Evolutionary conservation across 345 rosid species (phyloP).

Genomic region (Linum usitatissimum): DNA sequence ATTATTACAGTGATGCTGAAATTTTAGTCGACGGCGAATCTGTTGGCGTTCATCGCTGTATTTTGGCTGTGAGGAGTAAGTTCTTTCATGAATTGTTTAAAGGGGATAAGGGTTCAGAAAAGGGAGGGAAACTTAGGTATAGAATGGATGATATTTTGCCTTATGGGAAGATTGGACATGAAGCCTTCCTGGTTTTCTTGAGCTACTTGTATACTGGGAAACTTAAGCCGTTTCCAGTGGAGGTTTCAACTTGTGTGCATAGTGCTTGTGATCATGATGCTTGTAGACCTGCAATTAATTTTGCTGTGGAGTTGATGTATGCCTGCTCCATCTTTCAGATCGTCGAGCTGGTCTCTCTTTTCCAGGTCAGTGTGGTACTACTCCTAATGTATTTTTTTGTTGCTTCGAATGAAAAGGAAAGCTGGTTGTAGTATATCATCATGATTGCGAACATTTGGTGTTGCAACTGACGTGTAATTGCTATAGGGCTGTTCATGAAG

Average conservation of each 20-base stretch:
- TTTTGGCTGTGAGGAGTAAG: constrained; percentile 74
- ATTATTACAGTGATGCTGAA: constrained; percentile 69
- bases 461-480: too few relatives aligned
- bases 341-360: constrained; percentile 62
- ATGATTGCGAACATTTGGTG: too few relatives aligned
- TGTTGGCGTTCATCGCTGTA: constrained; percentile 73
- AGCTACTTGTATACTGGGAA: constrained; percentile 68
- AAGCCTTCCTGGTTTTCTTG: constrained; percentile 66
- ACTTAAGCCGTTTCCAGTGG: constrained; percentile 57
- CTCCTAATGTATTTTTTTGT: neutral
- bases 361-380: constrained; percentile 46
- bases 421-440: neutral
- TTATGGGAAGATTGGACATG: constrained; percentile 57
- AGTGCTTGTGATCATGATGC: constrained; percentile 61
- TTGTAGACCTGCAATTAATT: constrained; percentile 74
- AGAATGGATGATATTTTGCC: constrained; percentile 44
- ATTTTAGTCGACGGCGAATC: constrained; percentile 41
- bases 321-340: constrained; percentile 63
- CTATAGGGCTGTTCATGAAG: too few relatives aligned
- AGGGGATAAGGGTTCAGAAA: constrained; percentile 28
- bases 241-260: constrained; percentile 76
- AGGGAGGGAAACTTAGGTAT: constrained; percentile 52
- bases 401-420: too few relatives aligned
- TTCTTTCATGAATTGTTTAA: constrained; percentile 63
- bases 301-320: constrained; percentile 78